These are phyloP conservation scores for Apostasia shenzhenica DNA, from an alignment of 106 monocot genomes.

Conservation along the genomic window DNA sequence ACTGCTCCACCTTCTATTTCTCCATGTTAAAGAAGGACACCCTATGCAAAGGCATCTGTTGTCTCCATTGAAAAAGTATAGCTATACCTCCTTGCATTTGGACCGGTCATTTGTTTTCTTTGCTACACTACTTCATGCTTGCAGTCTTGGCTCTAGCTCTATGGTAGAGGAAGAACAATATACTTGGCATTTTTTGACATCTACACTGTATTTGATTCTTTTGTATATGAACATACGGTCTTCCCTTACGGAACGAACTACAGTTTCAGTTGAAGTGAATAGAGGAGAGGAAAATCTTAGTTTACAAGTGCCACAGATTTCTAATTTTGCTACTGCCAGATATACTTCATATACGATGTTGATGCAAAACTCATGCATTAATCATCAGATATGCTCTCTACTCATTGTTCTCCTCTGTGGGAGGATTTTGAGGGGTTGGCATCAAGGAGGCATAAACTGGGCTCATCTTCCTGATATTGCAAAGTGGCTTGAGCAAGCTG, in stretches of 20 bases:
- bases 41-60: constrained; percentile 5
- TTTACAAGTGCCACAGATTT: constrained; percentile 1
- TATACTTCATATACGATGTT: background rate
- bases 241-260: constrained; percentile 12
- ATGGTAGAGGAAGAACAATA: constrained; percentile 99
- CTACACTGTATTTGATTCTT: constrained; percentile 75
- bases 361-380: constrained; percentile 2
- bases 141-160: constrained; percentile 82
- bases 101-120: constrained; percentile 49
- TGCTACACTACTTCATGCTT: constrained; percentile 43
- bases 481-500: constrained; percentile 58
- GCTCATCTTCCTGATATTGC: constrained; percentile 82
- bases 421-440: constrained; percentile 83
- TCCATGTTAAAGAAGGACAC: constrained; percentile 26
- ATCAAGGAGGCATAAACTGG: constrained; percentile 98
- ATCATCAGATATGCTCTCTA: constrained; percentile 23
- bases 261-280: constrained; percentile 2
- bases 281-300: constrained; percentile 9
- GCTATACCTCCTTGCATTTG: constrained; percentile 18
- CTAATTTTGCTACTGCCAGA: constrained; percentile 1
- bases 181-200: constrained; percentile 82
- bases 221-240: constrained; percentile 30
- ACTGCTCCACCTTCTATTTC: constrained; percentile 35
- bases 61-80: background rate
- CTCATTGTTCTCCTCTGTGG: constrained; percentile 65